Evolutionary conservation across 1,284 basidiomycete species (phyloP).

Genomic region (Sparassis latifolia): DNA sequence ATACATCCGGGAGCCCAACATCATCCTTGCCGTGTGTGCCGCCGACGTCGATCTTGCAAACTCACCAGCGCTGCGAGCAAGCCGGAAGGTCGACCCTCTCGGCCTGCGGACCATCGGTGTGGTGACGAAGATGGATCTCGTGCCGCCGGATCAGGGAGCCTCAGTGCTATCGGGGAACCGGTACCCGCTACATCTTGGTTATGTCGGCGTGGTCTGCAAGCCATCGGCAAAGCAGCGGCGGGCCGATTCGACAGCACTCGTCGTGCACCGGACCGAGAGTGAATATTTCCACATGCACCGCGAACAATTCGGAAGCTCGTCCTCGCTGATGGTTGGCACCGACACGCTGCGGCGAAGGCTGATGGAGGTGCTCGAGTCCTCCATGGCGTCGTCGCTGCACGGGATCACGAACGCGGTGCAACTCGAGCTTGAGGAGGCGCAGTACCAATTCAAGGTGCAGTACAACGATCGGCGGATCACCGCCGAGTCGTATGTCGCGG

Average conservation of each 20-base stretch:
- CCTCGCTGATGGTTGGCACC: constrained; percentile 84
- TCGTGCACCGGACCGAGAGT: constrained; percentile 68
- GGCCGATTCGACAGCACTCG: constrained; percentile 39
- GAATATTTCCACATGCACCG: constrained; percentile 75
- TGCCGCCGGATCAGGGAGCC: constrained; percentile 80
- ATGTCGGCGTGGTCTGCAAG: constrained; percentile 96
- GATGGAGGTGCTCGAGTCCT: constrained; percentile 96
- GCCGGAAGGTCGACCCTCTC: constrained; percentile 89
- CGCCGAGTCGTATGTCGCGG: constrained; percentile 95
- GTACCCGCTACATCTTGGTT: constrained; percentile 96
- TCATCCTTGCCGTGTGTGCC: constrained; percentile 95
- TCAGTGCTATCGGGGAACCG: constrained; percentile 83
- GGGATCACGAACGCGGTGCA: constrained; percentile 96
- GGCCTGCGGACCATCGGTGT: constrained; percentile 96
- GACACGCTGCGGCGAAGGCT: constrained; percentile 82
- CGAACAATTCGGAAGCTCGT: constrained; percentile 66
- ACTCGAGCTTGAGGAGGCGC: constrained; percentile 92
- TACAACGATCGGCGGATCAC: constrained; percentile 97
- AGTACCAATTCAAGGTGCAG: constrained; percentile 99
- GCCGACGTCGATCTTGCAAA: constrained; percentile 99
- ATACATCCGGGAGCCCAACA: constrained; percentile 97
- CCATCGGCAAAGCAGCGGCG: constrained; percentile 42
- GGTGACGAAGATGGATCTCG: constrained; percentile 98
- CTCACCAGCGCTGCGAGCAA: constrained; percentile 91
- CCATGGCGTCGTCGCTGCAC: constrained; percentile 93